Evolutionary conservation across 2,329 filamentous ascomycete genomes (phyloP).

Genomic region (Fusarium sp.): DNA sequence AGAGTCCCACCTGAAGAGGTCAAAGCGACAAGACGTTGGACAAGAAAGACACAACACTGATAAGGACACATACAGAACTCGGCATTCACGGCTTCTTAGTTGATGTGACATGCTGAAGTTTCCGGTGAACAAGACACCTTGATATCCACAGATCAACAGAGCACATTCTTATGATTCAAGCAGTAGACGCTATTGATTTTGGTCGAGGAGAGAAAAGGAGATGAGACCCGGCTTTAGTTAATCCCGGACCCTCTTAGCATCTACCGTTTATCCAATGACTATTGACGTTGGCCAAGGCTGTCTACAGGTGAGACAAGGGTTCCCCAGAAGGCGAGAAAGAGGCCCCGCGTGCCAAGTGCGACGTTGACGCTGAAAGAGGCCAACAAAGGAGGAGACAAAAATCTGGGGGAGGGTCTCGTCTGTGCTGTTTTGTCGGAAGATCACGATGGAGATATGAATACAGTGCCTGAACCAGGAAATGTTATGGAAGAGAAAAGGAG

Average conservation of each 20-base stretch:
- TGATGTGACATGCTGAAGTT: neutral
- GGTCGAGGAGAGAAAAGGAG: neutral
- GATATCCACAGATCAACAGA: slow-evolving; percentile 1
- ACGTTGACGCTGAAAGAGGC: slow-evolving; percentile 7
- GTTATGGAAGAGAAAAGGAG: neutral
- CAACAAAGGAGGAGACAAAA: neutral
- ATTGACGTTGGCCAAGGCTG: neutral
- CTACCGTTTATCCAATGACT: neutral
- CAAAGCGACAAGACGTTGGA: slow-evolving; percentile 2
- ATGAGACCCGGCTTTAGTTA: slow-evolving; percentile 1
- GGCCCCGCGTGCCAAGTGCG: slow-evolving; percentile 33
- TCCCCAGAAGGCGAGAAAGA: slow-evolving; percentile 3
- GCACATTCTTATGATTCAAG: neutral
- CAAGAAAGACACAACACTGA: neutral
- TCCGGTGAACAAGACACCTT: neutral
- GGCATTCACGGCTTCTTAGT: neutral
- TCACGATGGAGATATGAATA: neutral
- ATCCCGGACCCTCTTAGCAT: slow-evolving; percentile 25
- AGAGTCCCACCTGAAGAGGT: slow-evolving; percentile 3
- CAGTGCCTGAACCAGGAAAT: neutral
- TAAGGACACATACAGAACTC: neutral
- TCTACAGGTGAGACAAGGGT: slow-evolving; percentile 8
- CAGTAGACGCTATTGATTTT: neutral
- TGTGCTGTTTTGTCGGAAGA: slow-evolving; percentile 1
- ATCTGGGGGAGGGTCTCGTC: slow-evolving; percentile 28